Conservation (phyloP, 257 asterid species). For the Verbena officinalis region DNA sequence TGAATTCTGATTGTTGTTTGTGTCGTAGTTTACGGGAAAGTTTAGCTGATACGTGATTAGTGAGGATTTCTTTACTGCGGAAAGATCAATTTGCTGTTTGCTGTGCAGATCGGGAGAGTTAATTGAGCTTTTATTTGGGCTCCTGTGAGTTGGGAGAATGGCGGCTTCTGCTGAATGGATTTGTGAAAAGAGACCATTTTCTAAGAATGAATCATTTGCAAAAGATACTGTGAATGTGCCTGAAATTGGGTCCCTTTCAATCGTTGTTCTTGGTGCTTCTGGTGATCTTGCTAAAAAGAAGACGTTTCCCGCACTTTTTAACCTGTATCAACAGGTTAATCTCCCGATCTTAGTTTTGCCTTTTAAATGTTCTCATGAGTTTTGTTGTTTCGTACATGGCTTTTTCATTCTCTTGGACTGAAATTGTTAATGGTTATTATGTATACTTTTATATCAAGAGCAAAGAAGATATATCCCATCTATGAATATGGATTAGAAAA, state of each 20-base stretch:
- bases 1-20: background rate
- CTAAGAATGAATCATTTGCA: constrained; percentile 46
- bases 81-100: background rate
- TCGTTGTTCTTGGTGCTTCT: constrained; percentile 83
- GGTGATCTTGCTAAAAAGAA: constrained; percentile 95
- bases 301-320: constrained; percentile 82
- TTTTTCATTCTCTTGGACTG: background rate
- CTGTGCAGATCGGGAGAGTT: constrained; percentile 17
- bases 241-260: constrained; percentile 66
- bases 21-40: background rate
- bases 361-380: background rate
- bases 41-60: background rate
- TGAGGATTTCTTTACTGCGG: background rate
- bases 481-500: background rate
- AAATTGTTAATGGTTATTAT: background rate
- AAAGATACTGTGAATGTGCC: constrained; percentile 44
- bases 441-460: background rate
- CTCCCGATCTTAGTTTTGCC: constrained; percentile 2
- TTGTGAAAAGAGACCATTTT: constrained; percentile 47
- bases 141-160: constrained; percentile 36
- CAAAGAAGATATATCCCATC: background rate
- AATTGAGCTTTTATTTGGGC: background rate
- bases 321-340: constrained; percentile 73
- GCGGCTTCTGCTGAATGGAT: constrained; percentile 41
- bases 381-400: background rate